A percentile compares a stretch with the other conserved stretches of the same genome.
These are phyloP conservation scores for Penicillium vulpinum DNA, from an alignment of 2,329 filamentous ascomycete genomes.

Conservation along the genomic window DNA sequence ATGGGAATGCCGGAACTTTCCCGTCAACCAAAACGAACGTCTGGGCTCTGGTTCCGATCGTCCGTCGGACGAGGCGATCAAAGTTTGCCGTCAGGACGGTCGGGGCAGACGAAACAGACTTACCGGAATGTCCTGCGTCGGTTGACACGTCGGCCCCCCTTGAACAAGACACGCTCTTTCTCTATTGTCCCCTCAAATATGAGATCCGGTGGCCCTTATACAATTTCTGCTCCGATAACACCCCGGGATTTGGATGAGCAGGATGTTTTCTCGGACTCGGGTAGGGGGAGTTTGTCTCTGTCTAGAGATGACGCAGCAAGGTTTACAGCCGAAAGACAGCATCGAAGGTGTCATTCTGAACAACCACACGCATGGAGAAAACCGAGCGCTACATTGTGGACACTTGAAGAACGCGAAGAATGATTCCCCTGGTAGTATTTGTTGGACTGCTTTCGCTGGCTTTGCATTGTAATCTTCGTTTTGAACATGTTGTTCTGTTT, in stretches of 20 bases:
- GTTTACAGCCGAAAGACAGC: slow-evolving; percentile 26
- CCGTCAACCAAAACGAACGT: slow-evolving; percentile 20
- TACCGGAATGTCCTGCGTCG: slow-evolving; percentile 28
- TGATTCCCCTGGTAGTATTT: neutral
- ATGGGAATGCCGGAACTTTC: slow-evolving; percentile 37
- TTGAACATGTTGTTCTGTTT: neutral
- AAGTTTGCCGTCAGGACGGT: slow-evolving; percentile 3
- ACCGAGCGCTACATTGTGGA: slow-evolving; percentile 39
- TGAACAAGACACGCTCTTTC: slow-evolving; percentile 35
- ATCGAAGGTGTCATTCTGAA: slow-evolving; percentile 41
- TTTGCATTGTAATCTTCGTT: neutral
- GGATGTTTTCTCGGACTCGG: slow-evolving; percentile 3
- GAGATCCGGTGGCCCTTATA: slow-evolving; percentile 15
- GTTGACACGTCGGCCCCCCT: slow-evolving; percentile 31
- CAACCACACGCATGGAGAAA: slow-evolving; percentile 40
- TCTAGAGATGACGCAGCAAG: slow-evolving; percentile 8
- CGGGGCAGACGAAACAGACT: slow-evolving; percentile 14
- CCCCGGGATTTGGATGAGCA: slow-evolving; percentile 2
- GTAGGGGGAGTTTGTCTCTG: neutral
- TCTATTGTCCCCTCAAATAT: slow-evolving; percentile 30
- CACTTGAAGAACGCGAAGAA: slow-evolving; percentile 34
- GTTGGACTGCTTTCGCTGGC: neutral
- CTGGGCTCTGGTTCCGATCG: slow-evolving; percentile 29
- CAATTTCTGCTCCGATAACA: slow-evolving; percentile 26
- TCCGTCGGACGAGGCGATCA: neutral